These are phyloP conservation scores for Hibiscus trionum DNA, from an alignment of 345 rosid species.

Conservation along the genomic window DNA sequence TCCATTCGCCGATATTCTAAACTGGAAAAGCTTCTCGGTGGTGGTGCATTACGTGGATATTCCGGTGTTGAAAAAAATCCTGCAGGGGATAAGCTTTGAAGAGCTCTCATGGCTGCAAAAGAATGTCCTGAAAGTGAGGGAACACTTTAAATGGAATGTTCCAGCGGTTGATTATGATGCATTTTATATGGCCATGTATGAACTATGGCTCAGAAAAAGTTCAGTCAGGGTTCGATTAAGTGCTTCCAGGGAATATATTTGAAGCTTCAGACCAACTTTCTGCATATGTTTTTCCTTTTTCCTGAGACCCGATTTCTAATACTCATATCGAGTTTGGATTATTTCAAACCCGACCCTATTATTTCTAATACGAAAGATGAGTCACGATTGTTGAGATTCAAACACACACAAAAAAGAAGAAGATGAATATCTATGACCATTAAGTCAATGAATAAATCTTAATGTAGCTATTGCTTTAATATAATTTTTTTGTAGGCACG, in stretches of 20 bases:
- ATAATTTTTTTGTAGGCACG: too few species aligned
- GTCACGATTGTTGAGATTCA: too few species aligned
- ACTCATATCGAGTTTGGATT: background rate
- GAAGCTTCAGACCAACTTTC: background rate
- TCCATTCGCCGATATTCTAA: slow-evolving; percentile 43
- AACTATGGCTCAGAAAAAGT: slow-evolving; percentile 30
- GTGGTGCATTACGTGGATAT: slow-evolving; percentile 40
- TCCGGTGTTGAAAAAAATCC: slow-evolving; percentile 40
- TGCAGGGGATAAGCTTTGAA: slow-evolving; percentile 24
- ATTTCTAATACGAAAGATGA: too few species aligned
- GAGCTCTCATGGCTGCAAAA: slow-evolving; percentile 20
- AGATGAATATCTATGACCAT: too few species aligned
- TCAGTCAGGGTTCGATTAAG: background rate
- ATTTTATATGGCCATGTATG: slow-evolving; percentile 45
- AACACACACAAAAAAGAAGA: too few species aligned
- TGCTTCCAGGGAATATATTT: background rate
- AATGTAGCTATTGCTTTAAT: too few species aligned
- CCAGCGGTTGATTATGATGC: slow-evolving; percentile 40
- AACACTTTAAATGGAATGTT: slow-evolving; percentile 44
- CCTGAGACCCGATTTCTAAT: slow-evolving; percentile 28
- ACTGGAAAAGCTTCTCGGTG: slow-evolving; percentile 46
- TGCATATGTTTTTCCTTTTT: background rate
- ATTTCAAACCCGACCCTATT: too few species aligned
- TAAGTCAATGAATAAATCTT: too few species aligned
- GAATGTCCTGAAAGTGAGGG: slow-evolving; percentile 40